Evolutionary conservation across 2,329 filamentous ascomycete genomes (phyloP), one percentile per base, ranked within the genome.

Genomic region (Colletotrichum sp.): DNA sequence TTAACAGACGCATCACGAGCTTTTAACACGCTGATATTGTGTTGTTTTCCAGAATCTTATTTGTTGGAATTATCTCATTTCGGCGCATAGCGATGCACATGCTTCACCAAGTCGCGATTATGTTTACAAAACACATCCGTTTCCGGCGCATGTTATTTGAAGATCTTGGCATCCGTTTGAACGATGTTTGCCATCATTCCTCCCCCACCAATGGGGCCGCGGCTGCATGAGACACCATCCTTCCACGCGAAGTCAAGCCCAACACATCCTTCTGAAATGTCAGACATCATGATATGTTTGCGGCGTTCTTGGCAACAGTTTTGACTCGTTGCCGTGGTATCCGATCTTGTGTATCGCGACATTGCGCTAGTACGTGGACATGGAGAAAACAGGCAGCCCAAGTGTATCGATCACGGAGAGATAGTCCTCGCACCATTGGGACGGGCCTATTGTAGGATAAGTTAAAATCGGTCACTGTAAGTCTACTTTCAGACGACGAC

Each of bases 151-250:
- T 38, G 12, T n/a, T 32, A 9, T 28, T 30, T 56, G 21, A 6
- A 32, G n/a, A 62, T 36, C n/a, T 62, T 32, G 58, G 26, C 30
- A 21, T 21, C 13, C 58, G 28, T 28, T 64, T 10, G 48, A 32
- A 48, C 67, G 68, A 28, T 60, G 52, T 15, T 34, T 15, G 38
- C 66, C 24, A 48, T 16, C 72, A 75, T 75, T 75, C 72, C 68
- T 24, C 12, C 2, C 12, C n/a, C 12, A 18, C 72, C 67, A 75
- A 75, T 71, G 1, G 15, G 8, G 18, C 21, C 18, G 9, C 34
- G 18, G 15, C 8, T n/a, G 5, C 8, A 6, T 36, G 61, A 74
- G 71, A 74, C 71, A 74, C 5, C 5, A 7, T 13, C n/a, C n/a
- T 66, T 61, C 43, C 67, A 30, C 12, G 10, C 32, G 28, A 28